Percentiles rank a stretch among this genome's conserved stretches.
Conservation (phyloP, 2,329 filamentous ascomycete genomes). For the Penicillium thymicola region DNA sequence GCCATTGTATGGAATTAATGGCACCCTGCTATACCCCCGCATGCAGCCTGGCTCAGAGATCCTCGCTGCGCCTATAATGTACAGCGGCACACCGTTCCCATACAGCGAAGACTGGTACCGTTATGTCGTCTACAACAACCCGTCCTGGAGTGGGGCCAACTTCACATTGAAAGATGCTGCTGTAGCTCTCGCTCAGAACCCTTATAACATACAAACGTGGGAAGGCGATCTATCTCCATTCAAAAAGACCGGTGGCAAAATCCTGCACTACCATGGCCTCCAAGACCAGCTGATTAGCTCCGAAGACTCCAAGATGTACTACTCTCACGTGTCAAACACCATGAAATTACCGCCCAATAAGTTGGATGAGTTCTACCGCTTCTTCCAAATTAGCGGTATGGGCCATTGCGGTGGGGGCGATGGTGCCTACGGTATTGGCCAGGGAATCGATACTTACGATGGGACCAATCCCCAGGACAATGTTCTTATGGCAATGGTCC, state of each 20-base stretch:
- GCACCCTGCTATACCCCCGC: constrained; percentile 32
- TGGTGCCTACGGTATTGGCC: constrained; percentile 45
- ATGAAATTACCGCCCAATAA: constrained; percentile 34
- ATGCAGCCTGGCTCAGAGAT: constrained; percentile 37
- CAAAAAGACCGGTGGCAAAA: constrained; percentile 42
- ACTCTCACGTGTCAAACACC: constrained; percentile 43
- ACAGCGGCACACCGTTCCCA: constrained; percentile 36
- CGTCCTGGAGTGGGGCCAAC: constrained; percentile 38
- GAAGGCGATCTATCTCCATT: constrained; percentile 49
- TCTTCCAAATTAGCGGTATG: constrained; percentile 56
- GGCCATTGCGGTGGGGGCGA: constrained; percentile 47
- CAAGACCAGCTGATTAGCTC: constrained; percentile 52
- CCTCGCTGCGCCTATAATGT: constrained; percentile 29
- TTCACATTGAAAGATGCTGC: constrained; percentile 40
- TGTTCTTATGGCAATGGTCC: constrained; percentile 49
- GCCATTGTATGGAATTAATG: constrained; percentile 33
- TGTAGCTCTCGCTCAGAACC: constrained; percentile 39
- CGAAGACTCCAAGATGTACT: constrained; percentile 52
- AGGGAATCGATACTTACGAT: constrained; percentile 21
- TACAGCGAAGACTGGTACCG: constrained; percentile 45
- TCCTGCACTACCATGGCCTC: constrained; percentile 44
- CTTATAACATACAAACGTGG: constrained; percentile 50
- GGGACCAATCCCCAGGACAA: constrained; percentile 42
- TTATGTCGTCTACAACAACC: constrained; percentile 44
- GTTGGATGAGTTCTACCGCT: constrained; percentile 45